phyloP scores from a whole-genome alignment of 2,329 filamentous ascomycete genomes.

The Diplocarpon mali region DNA sequence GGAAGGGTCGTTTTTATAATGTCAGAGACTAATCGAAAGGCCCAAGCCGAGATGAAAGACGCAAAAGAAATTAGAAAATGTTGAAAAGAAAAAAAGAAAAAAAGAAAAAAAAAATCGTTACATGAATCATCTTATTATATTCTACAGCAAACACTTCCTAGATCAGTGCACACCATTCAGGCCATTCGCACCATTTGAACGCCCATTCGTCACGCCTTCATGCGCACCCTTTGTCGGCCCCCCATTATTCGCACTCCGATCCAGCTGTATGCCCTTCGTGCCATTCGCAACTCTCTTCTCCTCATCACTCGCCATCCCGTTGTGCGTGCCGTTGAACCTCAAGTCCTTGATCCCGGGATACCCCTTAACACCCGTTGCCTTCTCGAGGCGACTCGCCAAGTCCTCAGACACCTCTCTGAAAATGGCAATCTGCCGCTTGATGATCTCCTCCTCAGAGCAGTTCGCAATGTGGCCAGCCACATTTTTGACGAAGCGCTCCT shows the following conservation, averaged over 20 bases:
- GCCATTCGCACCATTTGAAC: constrained; percentile 6
- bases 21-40: no score
- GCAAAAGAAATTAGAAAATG: no score
- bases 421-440: constrained; percentile 54
- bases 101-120: no score
- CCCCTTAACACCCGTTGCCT: constrained; percentile 50
- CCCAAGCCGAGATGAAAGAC: no score
- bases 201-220: neutral
- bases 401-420: constrained; percentile 52
- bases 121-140: no score
- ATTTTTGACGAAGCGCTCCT: constrained; percentile 47
- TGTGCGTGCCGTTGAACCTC: constrained; percentile 49
- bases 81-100: no score
- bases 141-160: no score
- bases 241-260: constrained; percentile 34
- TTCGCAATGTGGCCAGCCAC: constrained; percentile 49
- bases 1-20: no score
- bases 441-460: constrained; percentile 46
- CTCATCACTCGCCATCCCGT: constrained; percentile 40
- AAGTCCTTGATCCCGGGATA: constrained; percentile 45
- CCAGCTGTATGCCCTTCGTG: constrained; percentile 29
- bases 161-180: neutral
- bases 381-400: constrained; percentile 46
- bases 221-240: constrained; percentile 29
- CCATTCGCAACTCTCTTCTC: constrained; percentile 40